Evolutionary conservation across 306 rosid species (phyloP).

Genomic region (Vigna mungo): DNA sequence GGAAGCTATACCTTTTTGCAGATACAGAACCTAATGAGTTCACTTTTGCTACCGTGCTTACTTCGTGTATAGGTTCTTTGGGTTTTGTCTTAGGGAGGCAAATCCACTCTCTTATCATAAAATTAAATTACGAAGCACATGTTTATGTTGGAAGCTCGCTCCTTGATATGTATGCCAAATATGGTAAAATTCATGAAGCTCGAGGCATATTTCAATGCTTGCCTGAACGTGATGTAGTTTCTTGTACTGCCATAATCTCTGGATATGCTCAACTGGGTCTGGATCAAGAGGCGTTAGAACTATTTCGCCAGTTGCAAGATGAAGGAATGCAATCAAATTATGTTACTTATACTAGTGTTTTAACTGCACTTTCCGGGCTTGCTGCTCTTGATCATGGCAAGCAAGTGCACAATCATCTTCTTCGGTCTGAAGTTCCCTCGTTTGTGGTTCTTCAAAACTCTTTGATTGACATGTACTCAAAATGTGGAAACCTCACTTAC

Average conservation of each 20-base stretch:
- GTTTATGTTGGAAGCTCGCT: conserved; percentile 90
- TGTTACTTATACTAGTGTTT: conserved; percentile 80
- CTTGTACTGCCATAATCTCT: conserved; percentile 85
- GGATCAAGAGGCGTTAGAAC: conserved; percentile 75
- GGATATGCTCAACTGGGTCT: conserved; percentile 90
- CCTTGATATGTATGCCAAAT: conserved; percentile 93
- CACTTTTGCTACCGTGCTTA: conserved; percentile 80
- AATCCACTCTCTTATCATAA: conserved; percentile 74
- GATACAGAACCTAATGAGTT: conserved; percentile 82
- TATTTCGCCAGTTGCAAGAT: conserved; percentile 67
- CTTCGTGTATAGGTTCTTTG: conserved; percentile 68
- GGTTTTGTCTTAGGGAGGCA: conserved; percentile 72
- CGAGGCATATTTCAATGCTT: conserved; percentile 64
- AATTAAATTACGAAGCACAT: conserved; percentile 64
- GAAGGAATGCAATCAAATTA: conserved; percentile 86
- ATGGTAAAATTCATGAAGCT: conserved; percentile 78
- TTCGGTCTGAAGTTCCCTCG: conserved; percentile 63
- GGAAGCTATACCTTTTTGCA: conserved; percentile 47
- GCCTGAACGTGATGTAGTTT: conserved; percentile 87
- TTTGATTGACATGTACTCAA: conserved; percentile 90
- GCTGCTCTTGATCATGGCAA: conserved; percentile 88
- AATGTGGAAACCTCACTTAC: conserved; percentile 81
- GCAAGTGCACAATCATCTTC: conserved; percentile 80
- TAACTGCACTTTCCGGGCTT: conserved; percentile 89
- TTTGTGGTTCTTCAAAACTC: conserved; percentile 86